These are phyloP conservation scores for Amanita muscaria DNA, from an alignment of 768 basidiomycete genomes.

Conservation along the genomic window DNA sequence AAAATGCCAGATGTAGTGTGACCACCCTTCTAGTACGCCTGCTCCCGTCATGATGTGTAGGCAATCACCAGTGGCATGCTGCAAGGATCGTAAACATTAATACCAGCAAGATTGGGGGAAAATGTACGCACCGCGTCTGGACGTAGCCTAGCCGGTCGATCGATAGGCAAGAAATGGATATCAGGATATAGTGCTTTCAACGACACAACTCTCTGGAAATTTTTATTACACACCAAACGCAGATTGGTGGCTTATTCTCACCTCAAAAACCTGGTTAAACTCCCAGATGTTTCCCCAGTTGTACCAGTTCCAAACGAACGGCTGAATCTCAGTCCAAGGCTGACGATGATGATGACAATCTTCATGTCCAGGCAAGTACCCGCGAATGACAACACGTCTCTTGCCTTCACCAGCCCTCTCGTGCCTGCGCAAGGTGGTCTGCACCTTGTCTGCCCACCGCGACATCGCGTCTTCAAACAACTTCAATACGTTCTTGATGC, in stretches of 20 bases:
- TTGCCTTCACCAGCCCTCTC: constrained; percentile 20
- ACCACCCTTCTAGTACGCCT: constrained; percentile 42
- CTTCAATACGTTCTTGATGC: constrained; percentile 43
- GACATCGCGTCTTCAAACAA: constrained; percentile 54
- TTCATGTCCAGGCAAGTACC: constrained; percentile 60
- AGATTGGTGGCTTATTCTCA: constrained; percentile 17
- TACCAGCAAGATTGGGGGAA: neutral
- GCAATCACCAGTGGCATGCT: constrained; percentile 38
- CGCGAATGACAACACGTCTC: constrained; percentile 45
- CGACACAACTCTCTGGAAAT: constrained; percentile 31
- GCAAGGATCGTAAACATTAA: neutral
- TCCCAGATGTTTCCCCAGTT: constrained; percentile 58
- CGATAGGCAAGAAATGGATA: constrained; percentile 51
- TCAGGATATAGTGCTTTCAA: constrained; percentile 35
- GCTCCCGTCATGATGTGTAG: constrained; percentile 41
- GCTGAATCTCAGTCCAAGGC: constrained; percentile 39
- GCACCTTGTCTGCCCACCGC: constrained; percentile 45
- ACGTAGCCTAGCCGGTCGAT: constrained; percentile 50
- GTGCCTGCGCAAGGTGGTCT: constrained; percentile 30
- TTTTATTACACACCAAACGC: neutral
- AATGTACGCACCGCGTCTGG: constrained; percentile 50
- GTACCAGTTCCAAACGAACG: constrained; percentile 42
- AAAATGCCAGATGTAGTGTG: constrained; percentile 42
- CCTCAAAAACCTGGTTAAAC: constrained; percentile 54
- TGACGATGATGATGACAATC: constrained; percentile 42